Evolutionary conservation across 257 asterid species (phyloP), one percentile per base, ranked within the genome.

Genomic region (Solanum megistacrolobum): DNA sequence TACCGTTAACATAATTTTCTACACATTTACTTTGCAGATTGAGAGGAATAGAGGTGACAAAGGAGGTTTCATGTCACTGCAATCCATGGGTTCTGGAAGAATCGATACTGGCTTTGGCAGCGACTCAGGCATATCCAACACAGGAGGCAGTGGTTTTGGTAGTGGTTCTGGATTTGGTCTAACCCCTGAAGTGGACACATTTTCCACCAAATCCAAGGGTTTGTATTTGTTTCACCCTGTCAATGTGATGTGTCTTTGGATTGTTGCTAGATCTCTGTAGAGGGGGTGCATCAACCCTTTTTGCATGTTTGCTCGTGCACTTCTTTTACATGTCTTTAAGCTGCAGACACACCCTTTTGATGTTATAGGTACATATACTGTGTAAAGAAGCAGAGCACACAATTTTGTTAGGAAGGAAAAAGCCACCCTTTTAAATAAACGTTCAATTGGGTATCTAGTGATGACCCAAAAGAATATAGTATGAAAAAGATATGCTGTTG

Each of bases 61-160:
- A 90, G 96, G 97, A 89, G 96, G 97, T 29, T 93, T 76, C 86
- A 91, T 90, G 94, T 90, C 98, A 25, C 66, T 92, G 89, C 96
- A 94, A 90, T 96, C 98, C 4, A 91, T 94, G 95, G 93, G 98
- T 55, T 94, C 98, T 43, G 97, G 96, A 88, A 94, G 96, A 93
- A 89, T 90, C 10, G 98, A 94, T 75, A 72, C 89, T 88, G 96
- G 98, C 79, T 95, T 96, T 86, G 97, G 99, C 83, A 94, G 91
- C 83, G 99, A 96, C 87, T 73, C 89, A 72, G 83, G 90, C 93
- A 88, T 92, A 62, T 48, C 98, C 32, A 92, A 89, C 62, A 85
- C 85, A 43, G 90, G 89, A 89, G 62, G 31, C 66, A 91, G 94
- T 91, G 98, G 98, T 88, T 93, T 91, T 78, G 96, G 94, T 85